Evolutionary conservation across 768 basidiomycete genomes (phyloP).

Genomic region (Boletellus sp.): DNA sequence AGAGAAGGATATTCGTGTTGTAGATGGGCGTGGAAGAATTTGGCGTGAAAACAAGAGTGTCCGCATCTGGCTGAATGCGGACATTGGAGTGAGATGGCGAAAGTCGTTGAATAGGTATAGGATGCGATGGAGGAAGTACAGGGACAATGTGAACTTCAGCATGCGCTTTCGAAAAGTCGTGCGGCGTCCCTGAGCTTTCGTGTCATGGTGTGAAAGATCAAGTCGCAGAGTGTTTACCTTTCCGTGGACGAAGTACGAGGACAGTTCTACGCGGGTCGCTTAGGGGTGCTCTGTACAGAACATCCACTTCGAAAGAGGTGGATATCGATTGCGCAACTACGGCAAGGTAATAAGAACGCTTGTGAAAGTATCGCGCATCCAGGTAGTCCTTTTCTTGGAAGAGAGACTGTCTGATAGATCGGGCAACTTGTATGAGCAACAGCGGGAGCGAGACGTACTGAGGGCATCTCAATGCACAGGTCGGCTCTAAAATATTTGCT

Average conservation of each 20-base stretch:
- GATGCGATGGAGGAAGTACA: slow-evolving; percentile 52
- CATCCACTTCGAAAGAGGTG: slow-evolving; percentile 49
- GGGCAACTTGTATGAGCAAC: neutral
- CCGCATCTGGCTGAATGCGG: slow-evolving; percentile 34
- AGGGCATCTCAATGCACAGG: slow-evolving; percentile 83
- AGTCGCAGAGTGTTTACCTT: slow-evolving; percentile 41
- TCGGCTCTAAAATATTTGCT: slow-evolving; percentile 67
- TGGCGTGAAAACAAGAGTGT: slow-evolving; percentile 15
- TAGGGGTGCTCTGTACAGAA: slow-evolving; percentile 53
- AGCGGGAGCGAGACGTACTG: slow-evolving; percentile 42
- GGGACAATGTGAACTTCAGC: slow-evolving; percentile 74
- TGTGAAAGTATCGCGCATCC: slow-evolving; percentile 87
- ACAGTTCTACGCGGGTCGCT: slow-evolving; percentile 65
- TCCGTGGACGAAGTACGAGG: slow-evolving; percentile 54
- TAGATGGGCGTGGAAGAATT: slow-evolving; percentile 68
- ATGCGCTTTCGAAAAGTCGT: slow-evolving; percentile 65
- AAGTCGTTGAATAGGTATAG: slow-evolving; percentile 64
- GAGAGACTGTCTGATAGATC: slow-evolving; percentile 43
- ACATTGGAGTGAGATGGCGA: slow-evolving; percentile 75
- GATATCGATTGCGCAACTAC: slow-evolving; percentile 63
- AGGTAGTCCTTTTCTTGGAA: slow-evolving; percentile 96
- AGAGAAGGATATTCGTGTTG: slow-evolving; percentile 66
- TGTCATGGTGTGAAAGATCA: slow-evolving; percentile 9
- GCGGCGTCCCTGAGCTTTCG: slow-evolving; percentile 42
- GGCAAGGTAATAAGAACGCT: slow-evolving; percentile 86